phyloP scores from a whole-genome alignment of 768 basidiomycete genomes.

The Pisolithus marmoratus region DNA sequence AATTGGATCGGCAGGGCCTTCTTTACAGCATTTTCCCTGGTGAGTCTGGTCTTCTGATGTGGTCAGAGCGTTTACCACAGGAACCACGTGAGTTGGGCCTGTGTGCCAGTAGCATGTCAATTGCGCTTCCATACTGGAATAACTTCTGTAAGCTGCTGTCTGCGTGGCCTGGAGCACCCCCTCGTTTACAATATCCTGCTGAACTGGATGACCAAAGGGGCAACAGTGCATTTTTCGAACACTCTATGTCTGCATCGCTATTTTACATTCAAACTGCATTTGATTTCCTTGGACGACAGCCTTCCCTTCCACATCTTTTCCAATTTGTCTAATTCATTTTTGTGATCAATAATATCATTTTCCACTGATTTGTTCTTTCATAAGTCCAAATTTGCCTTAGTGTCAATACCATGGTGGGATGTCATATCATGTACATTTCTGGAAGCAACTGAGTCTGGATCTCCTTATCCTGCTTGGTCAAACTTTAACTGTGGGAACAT shows the following conservation, averaged over 20 bases:
- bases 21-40: conserved; percentile 4
- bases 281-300: not conserved
- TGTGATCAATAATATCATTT: too few relatives aligned
- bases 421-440: too few relatives aligned
- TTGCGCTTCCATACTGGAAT: not conserved
- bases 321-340: not conserved
- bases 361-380: too few relatives aligned
- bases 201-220: not conserved
- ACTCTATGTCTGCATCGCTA: not conserved
- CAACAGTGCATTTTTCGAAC: not conserved
- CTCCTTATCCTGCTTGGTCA: too few relatives aligned
- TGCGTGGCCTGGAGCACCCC: not conserved
- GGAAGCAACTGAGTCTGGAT: too few relatives aligned
- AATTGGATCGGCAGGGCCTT: not conserved
- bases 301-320: not conserved
- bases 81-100: not conserved
- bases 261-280: not conserved
- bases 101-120: not conserved
- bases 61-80: not conserved
- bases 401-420: too few relatives aligned
- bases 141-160: not conserved
- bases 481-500: too few relatives aligned
- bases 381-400: too few relatives aligned
- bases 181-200: not conserved
- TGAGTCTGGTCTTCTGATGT: conserved; percentile 1